These are phyloP conservation scores for Cylindrotheca closterium DNA, from an alignment of 108 stramenopile species.

Conservation along the genomic window DNA sequence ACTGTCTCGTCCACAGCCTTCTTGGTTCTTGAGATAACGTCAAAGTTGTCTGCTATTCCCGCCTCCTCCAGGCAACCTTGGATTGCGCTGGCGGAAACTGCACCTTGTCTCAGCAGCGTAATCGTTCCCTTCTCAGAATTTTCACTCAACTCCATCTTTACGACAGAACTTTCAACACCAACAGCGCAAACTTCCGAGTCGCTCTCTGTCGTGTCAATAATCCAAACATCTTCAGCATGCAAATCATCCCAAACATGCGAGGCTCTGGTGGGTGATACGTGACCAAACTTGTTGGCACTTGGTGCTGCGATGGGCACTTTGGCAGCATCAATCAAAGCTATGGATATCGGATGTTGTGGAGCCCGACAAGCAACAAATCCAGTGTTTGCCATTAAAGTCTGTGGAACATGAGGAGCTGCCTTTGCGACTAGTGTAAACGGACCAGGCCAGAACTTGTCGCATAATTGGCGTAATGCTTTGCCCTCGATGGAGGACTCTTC, in stretches of 20 bases:
- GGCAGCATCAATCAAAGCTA: conserved; percentile 71
- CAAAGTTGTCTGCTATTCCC: conserved; percentile 37
- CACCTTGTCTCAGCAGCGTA: conserved; percentile 75
- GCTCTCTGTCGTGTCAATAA: conserved; percentile 55
- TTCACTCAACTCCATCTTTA: conserved; percentile 59
- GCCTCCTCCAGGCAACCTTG: conserved; percentile 38
- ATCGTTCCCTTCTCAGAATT: conserved; percentile 32
- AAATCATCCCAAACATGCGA: conserved; percentile 95
- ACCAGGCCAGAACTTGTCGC: conserved; percentile 89
- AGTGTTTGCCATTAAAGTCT: conserved; percentile 87
- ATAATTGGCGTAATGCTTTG: conserved; percentile 46
- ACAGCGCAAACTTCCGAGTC: conserved; percentile 48
- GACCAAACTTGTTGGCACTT: conserved; percentile 97
- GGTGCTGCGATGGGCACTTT: conserved; percentile 97
- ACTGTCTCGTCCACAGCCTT: conserved; percentile 49
- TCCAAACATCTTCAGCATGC: conserved; percentile 80
- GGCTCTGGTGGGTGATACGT: conserved; percentile 93
- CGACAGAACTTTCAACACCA: conserved; percentile 86
- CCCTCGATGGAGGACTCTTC: conserved; percentile 43
- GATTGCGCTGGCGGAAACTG: conserved; percentile 60
- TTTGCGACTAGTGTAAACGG: conserved; percentile 89
- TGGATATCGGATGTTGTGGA: conserved; percentile 89
- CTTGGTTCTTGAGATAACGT: conserved; percentile 33
- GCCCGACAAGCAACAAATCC: conserved; percentile 96
- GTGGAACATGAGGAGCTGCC: conserved; percentile 75